These are phyloP conservation scores for Rubroshorea leprosula DNA, from an alignment of 345 rosid species.

Conservation along the genomic window DNA sequence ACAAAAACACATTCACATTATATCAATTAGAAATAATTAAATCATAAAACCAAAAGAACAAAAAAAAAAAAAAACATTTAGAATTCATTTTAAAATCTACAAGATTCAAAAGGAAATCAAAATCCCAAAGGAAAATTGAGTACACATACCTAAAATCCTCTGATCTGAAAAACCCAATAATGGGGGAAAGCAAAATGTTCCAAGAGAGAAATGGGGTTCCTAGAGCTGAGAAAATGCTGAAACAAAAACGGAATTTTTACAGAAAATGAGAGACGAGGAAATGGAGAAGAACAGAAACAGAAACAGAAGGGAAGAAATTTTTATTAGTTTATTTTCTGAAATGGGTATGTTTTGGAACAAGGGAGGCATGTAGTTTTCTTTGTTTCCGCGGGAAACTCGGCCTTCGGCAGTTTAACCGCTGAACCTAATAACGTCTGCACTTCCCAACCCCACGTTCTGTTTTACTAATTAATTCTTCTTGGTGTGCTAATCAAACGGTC, in stretches of 20 bases:
- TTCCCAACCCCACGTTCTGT: conserved; percentile 1
- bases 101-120: neutral
- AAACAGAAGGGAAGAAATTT: conserved; percentile 2
- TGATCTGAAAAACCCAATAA: conserved; percentile 13
- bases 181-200: neutral
- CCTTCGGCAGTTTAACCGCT: conserved; percentile 26
- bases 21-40: too few relatives aligned
- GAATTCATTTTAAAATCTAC: neutral
- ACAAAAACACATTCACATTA: too few relatives aligned
- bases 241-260: conserved; percentile 6
- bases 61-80: too few relatives aligned
- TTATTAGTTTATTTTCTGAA: conserved; percentile 1
- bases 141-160: conserved; percentile 5
- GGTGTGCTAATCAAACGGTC: neutral
- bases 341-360: conserved; percentile 17
- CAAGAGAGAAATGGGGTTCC: neutral
- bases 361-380: conserved; percentile 22
- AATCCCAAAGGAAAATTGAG: neutral
- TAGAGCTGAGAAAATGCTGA: neutral
- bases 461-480: neutral
- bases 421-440: conserved; percentile 37
- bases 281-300: neutral
- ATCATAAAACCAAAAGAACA: too few relatives aligned
- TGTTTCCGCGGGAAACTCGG: conserved; percentile 39
- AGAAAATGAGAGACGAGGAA: neutral